A percentile compares a stretch with the other conserved stretches of the same genome.
phyloP scores from a whole-genome alignment of 768 basidiomycete species.

The Trichaptum fuscoviolaceum region DNA sequence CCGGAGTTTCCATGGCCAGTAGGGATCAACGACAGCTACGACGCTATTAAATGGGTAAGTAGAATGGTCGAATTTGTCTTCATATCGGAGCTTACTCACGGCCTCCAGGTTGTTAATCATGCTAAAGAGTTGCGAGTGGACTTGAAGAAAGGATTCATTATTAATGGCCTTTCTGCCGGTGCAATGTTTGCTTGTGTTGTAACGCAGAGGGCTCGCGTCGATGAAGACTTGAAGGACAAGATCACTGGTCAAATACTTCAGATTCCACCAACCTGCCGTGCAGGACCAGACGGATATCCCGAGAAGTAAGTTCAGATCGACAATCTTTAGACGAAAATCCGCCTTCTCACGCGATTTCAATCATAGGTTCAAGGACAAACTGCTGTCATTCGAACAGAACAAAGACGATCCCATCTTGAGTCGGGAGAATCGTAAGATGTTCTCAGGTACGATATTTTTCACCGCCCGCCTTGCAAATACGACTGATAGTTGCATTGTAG shows the following conservation, averaged over 20 bases:
- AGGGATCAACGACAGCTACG: constrained; percentile 17
- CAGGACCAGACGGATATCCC: constrained; percentile 17
- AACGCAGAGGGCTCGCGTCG: constrained; percentile 19
- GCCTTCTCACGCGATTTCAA: background rate
- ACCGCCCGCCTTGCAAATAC: background rate
- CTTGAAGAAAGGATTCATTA: constrained; percentile 19
- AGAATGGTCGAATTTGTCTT: background rate
- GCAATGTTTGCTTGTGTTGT: constrained; percentile 20
- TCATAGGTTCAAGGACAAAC: constrained; percentile 16
- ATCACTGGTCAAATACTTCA: constrained; percentile 22
- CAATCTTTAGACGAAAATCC: background rate
- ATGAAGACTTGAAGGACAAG: constrained; percentile 16
- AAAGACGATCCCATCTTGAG: constrained; percentile 15
- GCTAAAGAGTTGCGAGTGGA: background rate
- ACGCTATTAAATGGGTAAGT: constrained; percentile 21
- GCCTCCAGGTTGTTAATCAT: background rate
- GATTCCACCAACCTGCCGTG: constrained; percentile 13
- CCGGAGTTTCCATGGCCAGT: constrained; percentile 19
- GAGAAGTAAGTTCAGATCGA: constrained; percentile 15
- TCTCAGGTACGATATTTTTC: background rate
- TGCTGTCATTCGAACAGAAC: constrained; percentile 21
- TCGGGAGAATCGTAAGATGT: background rate
- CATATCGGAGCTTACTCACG: background rate
- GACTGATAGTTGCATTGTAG: background rate
- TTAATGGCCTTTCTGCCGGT: constrained; percentile 22